These are phyloP conservation scores for Fusarium sp. DNA, from an alignment of 2,329 filamentous ascomycete species.

Conservation along the genomic window DNA sequence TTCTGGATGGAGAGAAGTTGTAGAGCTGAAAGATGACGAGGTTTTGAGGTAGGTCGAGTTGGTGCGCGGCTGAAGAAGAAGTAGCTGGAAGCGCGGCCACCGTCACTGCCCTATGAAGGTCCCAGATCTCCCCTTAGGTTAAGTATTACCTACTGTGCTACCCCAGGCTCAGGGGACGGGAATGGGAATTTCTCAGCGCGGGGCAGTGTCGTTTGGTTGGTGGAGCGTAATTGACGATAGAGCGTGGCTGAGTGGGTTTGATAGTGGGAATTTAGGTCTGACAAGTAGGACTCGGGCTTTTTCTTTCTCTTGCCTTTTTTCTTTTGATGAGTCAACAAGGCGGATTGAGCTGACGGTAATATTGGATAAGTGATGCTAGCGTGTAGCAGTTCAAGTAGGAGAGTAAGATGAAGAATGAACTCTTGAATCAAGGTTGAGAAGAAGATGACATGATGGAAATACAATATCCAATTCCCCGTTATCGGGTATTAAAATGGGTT, in stretches of 20 bases:
- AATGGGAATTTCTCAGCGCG: slow-evolving; percentile 24
- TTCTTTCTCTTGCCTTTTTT: neutral
- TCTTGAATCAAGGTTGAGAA: neutral
- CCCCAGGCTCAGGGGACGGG: slow-evolving; percentile 28
- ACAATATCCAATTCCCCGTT: slow-evolving; percentile 5
- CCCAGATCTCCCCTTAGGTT: neutral
- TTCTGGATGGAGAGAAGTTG: neutral
- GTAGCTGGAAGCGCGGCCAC: slow-evolving; percentile 20
- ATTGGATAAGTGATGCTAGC: neutral
- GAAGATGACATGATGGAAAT: slow-evolving; percentile 7
- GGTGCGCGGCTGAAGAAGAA: slow-evolving; percentile 34
- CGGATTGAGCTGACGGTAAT: neutral
- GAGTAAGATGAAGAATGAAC: neutral
- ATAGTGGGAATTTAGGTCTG: slow-evolving; percentile 20
- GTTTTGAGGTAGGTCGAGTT: slow-evolving; percentile 36
- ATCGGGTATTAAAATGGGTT: slow-evolving; percentile 23
- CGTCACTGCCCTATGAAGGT: slow-evolving; percentile 13
- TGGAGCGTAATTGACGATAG: slow-evolving; percentile 27
- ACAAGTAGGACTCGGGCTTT: slow-evolving; percentile 2
- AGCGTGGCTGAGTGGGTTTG: slow-evolving; percentile 35
- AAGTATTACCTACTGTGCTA: slow-evolving; percentile 1
- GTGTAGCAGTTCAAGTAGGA: neutral
- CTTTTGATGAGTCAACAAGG: neutral
- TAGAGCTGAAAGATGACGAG: slow-evolving; percentile 3
- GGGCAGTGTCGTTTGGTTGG: slow-evolving; percentile 38